A percentile compares a stretch with the other conserved stretches of the same genome.
These are phyloP conservation scores for Sphaceloma murrayae DNA, from an alignment of 2,329 filamentous ascomycete genomes.

Conservation along the genomic window DNA sequence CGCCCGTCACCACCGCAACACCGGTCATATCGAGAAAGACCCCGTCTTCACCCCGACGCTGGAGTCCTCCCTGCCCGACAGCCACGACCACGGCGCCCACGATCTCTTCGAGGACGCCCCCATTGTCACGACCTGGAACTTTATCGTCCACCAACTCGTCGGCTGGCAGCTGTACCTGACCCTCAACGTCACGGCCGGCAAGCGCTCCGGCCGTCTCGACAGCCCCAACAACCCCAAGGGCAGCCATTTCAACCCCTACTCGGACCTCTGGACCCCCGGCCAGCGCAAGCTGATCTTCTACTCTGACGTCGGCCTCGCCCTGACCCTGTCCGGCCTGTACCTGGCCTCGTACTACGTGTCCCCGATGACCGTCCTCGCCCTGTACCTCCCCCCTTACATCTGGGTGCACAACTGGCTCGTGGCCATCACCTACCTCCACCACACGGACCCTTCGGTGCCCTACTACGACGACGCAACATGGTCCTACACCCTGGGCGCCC, in stretches of 20 bases:
- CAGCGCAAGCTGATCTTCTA: conserved; percentile 49
- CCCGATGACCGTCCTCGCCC: conserved; percentile 45
- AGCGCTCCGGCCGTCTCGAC: conserved; percentile 2
- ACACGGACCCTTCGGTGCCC: conserved; percentile 51
- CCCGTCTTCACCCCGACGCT: conserved; percentile 31
- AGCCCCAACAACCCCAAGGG: conserved; percentile 19
- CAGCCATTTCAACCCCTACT: conserved; percentile 52
- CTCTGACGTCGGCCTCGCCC: conserved; percentile 50
- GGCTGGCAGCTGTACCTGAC: conserved; percentile 26
- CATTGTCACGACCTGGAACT: conserved; percentile 20
- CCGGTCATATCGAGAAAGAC: conserved; percentile 30
- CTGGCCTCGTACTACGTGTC: conserved; percentile 46
- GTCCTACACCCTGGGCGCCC: conserved; percentile 54
- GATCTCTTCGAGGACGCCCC: conserved; percentile 26
- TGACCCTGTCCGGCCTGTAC: conserved; percentile 45
- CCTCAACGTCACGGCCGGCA: conserved; percentile 22
- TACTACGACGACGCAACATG: conserved; percentile 52
- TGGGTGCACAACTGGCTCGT: conserved; percentile 67
- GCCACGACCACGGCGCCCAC: conserved; percentile 17
- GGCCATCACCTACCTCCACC: conserved; percentile 66
- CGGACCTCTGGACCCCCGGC: conserved; percentile 50
- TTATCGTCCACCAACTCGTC: conserved; percentile 24
- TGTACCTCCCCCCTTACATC: conserved; percentile 56
- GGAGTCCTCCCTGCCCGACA: conserved; percentile 16
- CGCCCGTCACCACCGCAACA: conserved; percentile 59